Evolutionary conservation across 805 yeast species (phyloP), one percentile per base, ranked within the genome.

Genomic region (Starmerella bombi): DNA sequence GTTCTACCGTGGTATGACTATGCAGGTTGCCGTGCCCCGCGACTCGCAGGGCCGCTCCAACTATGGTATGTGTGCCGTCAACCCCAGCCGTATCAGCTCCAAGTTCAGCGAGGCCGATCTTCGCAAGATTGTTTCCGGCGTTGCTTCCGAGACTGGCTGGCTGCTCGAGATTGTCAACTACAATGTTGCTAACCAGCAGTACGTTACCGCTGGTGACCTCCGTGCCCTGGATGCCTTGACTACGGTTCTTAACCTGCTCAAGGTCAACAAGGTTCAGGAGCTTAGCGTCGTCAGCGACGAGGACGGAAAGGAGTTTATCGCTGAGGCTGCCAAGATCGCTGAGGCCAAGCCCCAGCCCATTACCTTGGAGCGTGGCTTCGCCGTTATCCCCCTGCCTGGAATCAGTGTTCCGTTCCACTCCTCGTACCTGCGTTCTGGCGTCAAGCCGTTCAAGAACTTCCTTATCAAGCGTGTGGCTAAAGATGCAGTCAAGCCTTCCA

Each of bases 381-480:
- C 99, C 32, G 88, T 91, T 57, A 91, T 91, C 56, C 99, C 99
- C 62, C 75, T 91, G 64, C 85, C 80, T 71, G 98, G 98, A 55
- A 91, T 91, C 52, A 84, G 95, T n/a, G 99, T 91, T 60, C 99
- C 99, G 49, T 91, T 91, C 96, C 99, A 91, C 68, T 85, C 96
- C 22, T 79, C 94, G n/a, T 91, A 93, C 69, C 73, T 91, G 69
- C 80, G 88, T 73, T 82, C 91, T 43, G 99, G 99, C 67, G 99
- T 91, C 45, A 88, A 86, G 67, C 98, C 98, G 57, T 91, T 91
- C 83, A 86, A 88, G 72, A 82, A 85, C 67, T 91, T 91, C 79
- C 73, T 91, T 69, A 77, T 78, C 62, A 91, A 85, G 80, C 88
- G 91, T 75, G 80, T 91, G 58, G 80, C 94, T 49, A 83, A 80